phyloP scores from a whole-genome alignment of 208 protist species.

The Trypanosoma grayi region DNA sequence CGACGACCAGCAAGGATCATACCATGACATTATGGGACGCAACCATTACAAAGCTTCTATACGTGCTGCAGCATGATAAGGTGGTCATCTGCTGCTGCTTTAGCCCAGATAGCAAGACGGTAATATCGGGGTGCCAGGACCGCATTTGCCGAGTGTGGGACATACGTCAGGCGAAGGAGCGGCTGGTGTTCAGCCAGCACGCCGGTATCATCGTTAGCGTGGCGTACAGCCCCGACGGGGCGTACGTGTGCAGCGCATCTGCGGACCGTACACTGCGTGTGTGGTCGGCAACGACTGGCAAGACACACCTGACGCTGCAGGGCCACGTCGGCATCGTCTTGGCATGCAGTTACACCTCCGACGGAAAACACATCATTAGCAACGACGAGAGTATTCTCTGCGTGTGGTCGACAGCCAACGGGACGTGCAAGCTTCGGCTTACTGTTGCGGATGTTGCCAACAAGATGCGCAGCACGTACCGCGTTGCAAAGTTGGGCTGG shows the following conservation, averaged over 20 bases:
- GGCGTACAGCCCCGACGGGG: constrained; percentile 75
- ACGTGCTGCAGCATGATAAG: constrained; percentile 72
- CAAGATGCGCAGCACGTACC: neutral
- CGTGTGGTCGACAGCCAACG: constrained; percentile 70
- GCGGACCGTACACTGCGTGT: constrained; percentile 83
- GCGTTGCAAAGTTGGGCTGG: constrained; percentile 42
- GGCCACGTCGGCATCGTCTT: constrained; percentile 84
- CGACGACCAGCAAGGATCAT: constrained; percentile 86
- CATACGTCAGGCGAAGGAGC: constrained; percentile 59
- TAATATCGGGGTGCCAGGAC: constrained; percentile 88
- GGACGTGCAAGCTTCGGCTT: constrained; percentile 54
- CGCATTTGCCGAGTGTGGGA: constrained; percentile 86
- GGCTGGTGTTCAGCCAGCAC: constrained; percentile 64
- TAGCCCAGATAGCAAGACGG: constrained; percentile 73
- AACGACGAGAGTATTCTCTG: constrained; percentile 81
- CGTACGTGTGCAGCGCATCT: constrained; percentile 68
- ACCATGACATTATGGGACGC: constrained; percentile 90
- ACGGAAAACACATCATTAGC: constrained; percentile 83
- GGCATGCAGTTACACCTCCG: constrained; percentile 71
- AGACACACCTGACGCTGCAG: constrained; percentile 54
- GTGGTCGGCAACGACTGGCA: constrained; percentile 71
- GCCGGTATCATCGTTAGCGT: constrained; percentile 85
- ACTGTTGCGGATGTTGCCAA: constrained; percentile 42
- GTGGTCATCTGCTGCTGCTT: constrained; percentile 91
- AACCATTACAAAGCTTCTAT: constrained; percentile 69